phyloP scores from a whole-genome alignment of 192 early-diverging fungal species.

The Backusella psychrophila region DNA sequence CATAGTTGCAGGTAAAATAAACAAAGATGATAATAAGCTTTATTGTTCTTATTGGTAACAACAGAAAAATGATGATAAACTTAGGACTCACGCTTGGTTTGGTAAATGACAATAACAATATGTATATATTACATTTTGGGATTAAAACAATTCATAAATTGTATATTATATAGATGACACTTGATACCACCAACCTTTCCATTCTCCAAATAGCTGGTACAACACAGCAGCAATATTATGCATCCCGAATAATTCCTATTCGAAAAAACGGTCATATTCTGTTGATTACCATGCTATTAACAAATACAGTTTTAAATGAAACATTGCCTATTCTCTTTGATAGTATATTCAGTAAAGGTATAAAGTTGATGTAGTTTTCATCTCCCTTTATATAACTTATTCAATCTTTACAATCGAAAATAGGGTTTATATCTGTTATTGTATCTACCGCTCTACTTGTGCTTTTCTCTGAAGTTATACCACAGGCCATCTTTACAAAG shows the following conservation, averaged over 20 bases:
- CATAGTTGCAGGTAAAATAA: conserved; percentile 18
- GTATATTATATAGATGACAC: conserved; percentile 55
- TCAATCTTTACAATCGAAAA: neutral
- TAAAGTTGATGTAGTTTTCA: neutral
- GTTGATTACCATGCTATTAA: conserved; percentile 84
- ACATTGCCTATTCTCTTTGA: conserved; percentile 80
- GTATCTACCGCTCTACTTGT: conserved; percentile 83
- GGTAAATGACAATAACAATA: conserved; percentile 13
- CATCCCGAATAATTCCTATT: conserved; percentile 78
- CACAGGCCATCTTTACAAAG: conserved; percentile 86
- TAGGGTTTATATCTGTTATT: conserved; percentile 75
- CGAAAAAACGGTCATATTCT: conserved; percentile 86
- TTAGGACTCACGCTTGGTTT: conserved; percentile 41
- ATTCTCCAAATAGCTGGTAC: conserved; percentile 84
- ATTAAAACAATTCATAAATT: neutral
- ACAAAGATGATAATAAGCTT: neutral
- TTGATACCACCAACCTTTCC: conserved; percentile 74
- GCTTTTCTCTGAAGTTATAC: conserved; percentile 93
- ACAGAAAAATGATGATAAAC: neutral
- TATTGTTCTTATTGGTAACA: neutral
- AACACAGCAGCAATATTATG: conserved; percentile 62
- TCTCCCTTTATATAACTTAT: neutral
- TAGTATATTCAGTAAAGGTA: conserved; percentile 61
- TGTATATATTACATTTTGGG: neutral
- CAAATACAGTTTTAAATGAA: conserved; percentile 91